These are phyloP conservation scores for Metschnikowia anglica DNA, from an alignment of 805 yeast species.

Conservation along the genomic window DNA sequence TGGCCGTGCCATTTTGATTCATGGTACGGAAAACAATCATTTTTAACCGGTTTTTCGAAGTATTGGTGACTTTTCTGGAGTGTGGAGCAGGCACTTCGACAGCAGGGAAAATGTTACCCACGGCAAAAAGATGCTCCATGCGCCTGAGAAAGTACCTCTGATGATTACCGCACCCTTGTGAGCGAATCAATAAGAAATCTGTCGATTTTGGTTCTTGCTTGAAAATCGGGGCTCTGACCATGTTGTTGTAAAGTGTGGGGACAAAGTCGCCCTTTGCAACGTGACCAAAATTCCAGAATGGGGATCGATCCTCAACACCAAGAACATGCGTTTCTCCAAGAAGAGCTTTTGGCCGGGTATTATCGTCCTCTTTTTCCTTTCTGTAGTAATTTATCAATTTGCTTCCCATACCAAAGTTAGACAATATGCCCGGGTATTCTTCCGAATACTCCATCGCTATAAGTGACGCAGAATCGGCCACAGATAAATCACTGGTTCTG, in stretches of 20 bases:
- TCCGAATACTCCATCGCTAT: slow-evolving; percentile 87
- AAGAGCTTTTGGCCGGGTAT: slow-evolving; percentile 79
- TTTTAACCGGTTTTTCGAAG: slow-evolving; percentile 83
- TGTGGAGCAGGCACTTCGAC: slow-evolving; percentile 97
- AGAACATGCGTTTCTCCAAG: slow-evolving; percentile 94
- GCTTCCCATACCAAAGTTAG: slow-evolving; percentile 94
- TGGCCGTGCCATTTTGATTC: slow-evolving; percentile 67
- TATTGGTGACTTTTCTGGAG: slow-evolving; percentile 91
- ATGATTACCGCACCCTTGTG: slow-evolving; percentile 76
- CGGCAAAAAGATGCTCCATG: slow-evolving; percentile 73
- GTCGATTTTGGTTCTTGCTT: slow-evolving; percentile 76
- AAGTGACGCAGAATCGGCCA: slow-evolving; percentile 78
- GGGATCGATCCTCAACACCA: slow-evolving; percentile 94
- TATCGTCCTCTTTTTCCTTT: slow-evolving; percentile 76
- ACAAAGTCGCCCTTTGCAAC: slow-evolving; percentile 93
- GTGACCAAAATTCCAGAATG: slow-evolving; percentile 98
- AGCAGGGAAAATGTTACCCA: slow-evolving; percentile 91
- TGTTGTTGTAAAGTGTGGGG: slow-evolving; percentile 88
- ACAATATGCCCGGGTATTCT: slow-evolving; percentile 76
- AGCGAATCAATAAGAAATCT: slow-evolving; percentile 78
- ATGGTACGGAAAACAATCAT: slow-evolving; percentile 91
- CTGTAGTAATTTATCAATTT: slow-evolving; percentile 91
- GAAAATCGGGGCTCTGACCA: slow-evolving; percentile 90
- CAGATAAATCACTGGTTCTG: slow-evolving; percentile 69
- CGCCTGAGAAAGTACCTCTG: slow-evolving; percentile 67